A percentile compares a stretch with the other conserved stretches of the same genome.
Conservation (phyloP, 23 red algal genomes). For the Gracilariopsis chorda region DNA sequence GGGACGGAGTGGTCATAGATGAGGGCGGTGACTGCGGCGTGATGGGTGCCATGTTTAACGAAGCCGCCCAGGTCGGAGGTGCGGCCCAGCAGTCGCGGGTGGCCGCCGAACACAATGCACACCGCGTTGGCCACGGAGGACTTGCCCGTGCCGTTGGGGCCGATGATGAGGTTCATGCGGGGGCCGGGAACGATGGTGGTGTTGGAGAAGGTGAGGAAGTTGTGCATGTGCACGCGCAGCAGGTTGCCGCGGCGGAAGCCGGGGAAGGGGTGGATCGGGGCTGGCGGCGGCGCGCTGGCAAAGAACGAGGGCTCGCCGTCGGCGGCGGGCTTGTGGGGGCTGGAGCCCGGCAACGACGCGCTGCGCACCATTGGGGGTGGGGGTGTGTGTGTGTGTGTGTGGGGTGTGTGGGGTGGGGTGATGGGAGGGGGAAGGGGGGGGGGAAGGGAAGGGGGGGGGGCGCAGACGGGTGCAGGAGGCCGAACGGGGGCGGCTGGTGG, state of each 20-base stretch:
- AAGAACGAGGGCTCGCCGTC: constrained; percentile 9
- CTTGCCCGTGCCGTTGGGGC: constrained; percentile 96
- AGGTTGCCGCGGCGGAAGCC: constrained; percentile 76
- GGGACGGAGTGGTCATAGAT: constrained; percentile 69
- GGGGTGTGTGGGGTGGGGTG: too few species aligned
- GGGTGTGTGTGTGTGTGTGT: too few species aligned
- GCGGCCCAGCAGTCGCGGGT: constrained; percentile 72
- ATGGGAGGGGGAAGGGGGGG: too few species aligned
- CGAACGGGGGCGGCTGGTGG: too few species aligned
- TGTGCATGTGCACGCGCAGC: constrained; percentile 73
- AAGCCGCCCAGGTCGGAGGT: constrained; percentile 68
- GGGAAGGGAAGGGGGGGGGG: too few species aligned
- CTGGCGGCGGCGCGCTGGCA: neutral
- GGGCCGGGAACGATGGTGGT: constrained; percentile 73
- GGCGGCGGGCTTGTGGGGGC: neutral
- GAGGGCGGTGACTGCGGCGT: constrained; percentile 65
- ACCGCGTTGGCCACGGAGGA: constrained; percentile 84
- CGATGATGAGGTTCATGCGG: constrained; percentile 85
- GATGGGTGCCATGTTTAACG: constrained; percentile 70
- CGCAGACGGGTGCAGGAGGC: too few species aligned
- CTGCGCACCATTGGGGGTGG: constrained; percentile 8
- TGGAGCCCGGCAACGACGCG: neutral
- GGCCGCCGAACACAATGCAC: constrained; percentile 83
- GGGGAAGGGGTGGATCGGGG: constrained; percentile 29
- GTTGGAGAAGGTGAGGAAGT: constrained; percentile 92